Evolutionary conservation across 2,329 filamentous ascomycete species (phyloP).

Genomic region (Phaeophleospora eucalypticola): DNA sequence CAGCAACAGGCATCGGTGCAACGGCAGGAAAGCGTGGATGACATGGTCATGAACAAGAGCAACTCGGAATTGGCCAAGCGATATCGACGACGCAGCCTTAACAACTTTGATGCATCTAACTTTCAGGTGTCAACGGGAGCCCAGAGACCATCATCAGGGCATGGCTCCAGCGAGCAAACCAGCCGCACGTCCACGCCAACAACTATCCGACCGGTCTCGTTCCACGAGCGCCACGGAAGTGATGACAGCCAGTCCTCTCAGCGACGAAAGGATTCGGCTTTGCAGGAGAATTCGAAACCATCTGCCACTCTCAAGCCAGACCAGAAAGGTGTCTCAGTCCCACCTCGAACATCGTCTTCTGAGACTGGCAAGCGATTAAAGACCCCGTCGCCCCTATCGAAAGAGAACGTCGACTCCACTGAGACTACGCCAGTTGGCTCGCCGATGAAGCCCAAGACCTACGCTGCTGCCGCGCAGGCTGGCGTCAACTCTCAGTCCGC

Average conservation of each 20-base stretch:
- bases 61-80: conserved; percentile 67
- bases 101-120: conserved; percentile 52
- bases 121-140: conserved; percentile 20
- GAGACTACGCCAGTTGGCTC: conserved; percentile 16
- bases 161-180: conserved; percentile 12
- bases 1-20: conserved; percentile 20
- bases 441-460: conserved; percentile 30
- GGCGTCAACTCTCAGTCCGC: conserved; percentile 49
- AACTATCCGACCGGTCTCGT: conserved; percentile 32
- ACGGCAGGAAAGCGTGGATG: conserved; percentile 56
- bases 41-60: conserved; percentile 58
- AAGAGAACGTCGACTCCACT: conserved; percentile 38
- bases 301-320: conserved; percentile 13
- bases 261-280: conserved; percentile 9
- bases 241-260: conserved; percentile 26
- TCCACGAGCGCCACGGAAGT: conserved; percentile 34
- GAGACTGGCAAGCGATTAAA: conserved; percentile 40
- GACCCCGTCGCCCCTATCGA: conserved; percentile 46
- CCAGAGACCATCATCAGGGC: conserved; percentile 24
- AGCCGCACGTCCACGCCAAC: conserved; percentile 29
- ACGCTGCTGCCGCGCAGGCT: conserved; percentile 30
- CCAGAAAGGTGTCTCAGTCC: conserved; percentile 24
- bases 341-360: conserved; percentile 35
- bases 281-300: conserved; percentile 19
- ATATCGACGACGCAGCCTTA: conserved; percentile 78